Percentiles rank a stretch among this genome's conserved stretches.
Evolutionary conservation across 2,329 filamentous ascomycete species (phyloP).

Genomic region (Pseudogymnoascus sp.): DNA sequence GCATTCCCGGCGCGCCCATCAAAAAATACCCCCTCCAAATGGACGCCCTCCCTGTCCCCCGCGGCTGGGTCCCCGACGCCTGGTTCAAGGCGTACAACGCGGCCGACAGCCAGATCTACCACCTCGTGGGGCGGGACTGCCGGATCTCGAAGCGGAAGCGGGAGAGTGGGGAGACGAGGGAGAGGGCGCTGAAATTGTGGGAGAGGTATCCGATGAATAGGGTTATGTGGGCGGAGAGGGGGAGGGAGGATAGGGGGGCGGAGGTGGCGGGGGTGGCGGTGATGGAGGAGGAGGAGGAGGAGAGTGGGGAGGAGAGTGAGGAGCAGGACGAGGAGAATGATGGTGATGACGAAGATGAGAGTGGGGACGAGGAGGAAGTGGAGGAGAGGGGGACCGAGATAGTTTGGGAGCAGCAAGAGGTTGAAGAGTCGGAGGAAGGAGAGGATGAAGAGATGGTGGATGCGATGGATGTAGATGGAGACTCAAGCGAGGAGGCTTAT

Average conservation of each 20-base stretch:
- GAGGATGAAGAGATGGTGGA: background rate
- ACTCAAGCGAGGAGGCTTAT: background rate
- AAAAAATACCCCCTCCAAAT: conserved; percentile 5
- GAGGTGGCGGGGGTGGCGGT: background rate
- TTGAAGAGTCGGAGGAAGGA: background rate
- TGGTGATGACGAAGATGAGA: background rate
- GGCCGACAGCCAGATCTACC: background rate
- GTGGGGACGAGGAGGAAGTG: background rate
- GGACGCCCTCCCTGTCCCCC: conserved; percentile 1
- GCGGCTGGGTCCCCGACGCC: background rate
- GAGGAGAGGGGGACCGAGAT: background rate
- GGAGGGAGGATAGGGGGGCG: background rate
- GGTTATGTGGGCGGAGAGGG: background rate
- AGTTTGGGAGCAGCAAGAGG: background rate
- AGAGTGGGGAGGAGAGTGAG: background rate
- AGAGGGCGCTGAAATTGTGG: conserved; percentile 5
- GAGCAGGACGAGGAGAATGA: background rate
- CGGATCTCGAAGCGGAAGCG: background rate
- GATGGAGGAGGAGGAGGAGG: background rate
- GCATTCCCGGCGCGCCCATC: background rate
- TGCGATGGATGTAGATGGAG: background rate
- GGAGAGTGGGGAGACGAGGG: conserved; percentile 4
- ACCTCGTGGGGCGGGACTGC: background rate
- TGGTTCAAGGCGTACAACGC: conserved; percentile 5
- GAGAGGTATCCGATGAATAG: background rate